Conservation (phyloP, 2,329 filamentous ascomycete genomes). For the Verticillium dahliae region DNA sequence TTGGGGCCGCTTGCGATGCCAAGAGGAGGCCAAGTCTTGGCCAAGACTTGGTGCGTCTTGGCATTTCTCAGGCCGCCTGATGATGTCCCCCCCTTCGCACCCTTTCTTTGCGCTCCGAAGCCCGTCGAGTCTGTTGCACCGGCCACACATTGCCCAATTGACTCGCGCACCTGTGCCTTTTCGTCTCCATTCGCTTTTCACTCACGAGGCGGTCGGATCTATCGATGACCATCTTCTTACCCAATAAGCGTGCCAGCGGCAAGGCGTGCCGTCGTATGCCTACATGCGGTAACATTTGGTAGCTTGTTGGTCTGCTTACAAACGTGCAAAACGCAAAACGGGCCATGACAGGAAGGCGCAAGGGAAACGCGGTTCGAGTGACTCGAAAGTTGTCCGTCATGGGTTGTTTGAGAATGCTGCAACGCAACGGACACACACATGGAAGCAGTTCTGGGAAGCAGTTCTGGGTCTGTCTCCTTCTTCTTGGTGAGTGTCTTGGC, state of each 20-base stretch:
- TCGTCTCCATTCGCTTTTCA: not conserved
- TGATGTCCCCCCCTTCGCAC: not conserved
- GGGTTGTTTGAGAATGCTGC: not conserved
- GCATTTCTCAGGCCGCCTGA: conserved; percentile 1
- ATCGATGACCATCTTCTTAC: not conserved
- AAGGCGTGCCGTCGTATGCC: not conserved
- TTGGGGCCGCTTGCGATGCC: not conserved
- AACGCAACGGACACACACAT: not conserved
- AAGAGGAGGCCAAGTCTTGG: conserved; percentile 1
- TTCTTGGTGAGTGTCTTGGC: not conserved
- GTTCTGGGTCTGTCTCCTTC: not conserved
- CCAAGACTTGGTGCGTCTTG: conserved; percentile 5
- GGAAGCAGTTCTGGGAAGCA: not conserved
- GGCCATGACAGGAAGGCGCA: too few relatives aligned
- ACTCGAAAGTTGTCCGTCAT: not conserved
- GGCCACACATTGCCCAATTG: not conserved
- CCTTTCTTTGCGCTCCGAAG: not conserved
- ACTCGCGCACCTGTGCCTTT: not conserved
- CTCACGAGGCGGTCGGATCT: not conserved
- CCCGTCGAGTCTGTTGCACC: not conserved
- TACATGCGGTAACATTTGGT: not conserved
- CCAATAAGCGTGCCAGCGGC: not conserved
- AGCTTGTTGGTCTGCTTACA: too few relatives aligned
- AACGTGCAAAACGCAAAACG: too few relatives aligned
- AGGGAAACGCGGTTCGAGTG: not conserved